Evolutionary conservation across 306 rosid species (phyloP).

Genomic region (Castanospermum australe): DNA sequence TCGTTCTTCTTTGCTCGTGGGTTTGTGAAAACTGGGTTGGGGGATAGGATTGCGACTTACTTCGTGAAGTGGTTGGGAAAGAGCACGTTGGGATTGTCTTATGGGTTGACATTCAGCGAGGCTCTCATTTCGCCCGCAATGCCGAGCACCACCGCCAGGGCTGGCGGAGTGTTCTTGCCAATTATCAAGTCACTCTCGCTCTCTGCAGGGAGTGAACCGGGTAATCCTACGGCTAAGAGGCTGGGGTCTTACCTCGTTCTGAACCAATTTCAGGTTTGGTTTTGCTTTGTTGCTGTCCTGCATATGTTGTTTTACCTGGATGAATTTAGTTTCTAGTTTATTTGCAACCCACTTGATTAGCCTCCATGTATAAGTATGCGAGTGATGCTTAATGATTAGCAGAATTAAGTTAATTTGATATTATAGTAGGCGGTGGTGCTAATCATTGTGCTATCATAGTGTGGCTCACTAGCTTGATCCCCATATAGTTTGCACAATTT

Average conservation of each 20-base stretch:
- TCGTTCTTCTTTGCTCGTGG: slow-evolving; percentile 98
- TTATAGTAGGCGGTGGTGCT: no score
- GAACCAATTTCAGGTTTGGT: slow-evolving; percentile 87
- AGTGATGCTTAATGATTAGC: neutral
- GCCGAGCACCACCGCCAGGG: slow-evolving; percentile 98
- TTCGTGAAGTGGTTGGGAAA: slow-evolving; percentile 89
- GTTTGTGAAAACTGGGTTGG: slow-evolving; percentile 88
- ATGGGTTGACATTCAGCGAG: slow-evolving; percentile 86
- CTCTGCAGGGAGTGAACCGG: slow-evolving; percentile 82
- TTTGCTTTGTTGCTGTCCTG: neutral
- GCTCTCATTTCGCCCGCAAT: slow-evolving; percentile 91
- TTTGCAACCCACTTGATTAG: neutral
- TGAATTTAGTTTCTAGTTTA: neutral
- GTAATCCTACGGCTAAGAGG: slow-evolving; percentile 55
- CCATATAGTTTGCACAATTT: no score
- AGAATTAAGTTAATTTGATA: neutral
- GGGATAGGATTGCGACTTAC: slow-evolving; percentile 86
- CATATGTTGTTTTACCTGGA: neutral
- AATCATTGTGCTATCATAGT: no score
- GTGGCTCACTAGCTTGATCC: no score
- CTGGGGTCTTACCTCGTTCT: slow-evolving; percentile 79
- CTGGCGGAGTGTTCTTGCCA: slow-evolving; percentile 95
- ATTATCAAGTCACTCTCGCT: slow-evolving; percentile 81
- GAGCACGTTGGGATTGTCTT: slow-evolving; percentile 84
- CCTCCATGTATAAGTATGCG: neutral